A percentile compares a stretch with the other conserved stretches of the same genome.
Evolutionary conservation across 2,329 filamentous ascomycete species (phyloP).

Genomic region (Niveomyces coronatus): DNA sequence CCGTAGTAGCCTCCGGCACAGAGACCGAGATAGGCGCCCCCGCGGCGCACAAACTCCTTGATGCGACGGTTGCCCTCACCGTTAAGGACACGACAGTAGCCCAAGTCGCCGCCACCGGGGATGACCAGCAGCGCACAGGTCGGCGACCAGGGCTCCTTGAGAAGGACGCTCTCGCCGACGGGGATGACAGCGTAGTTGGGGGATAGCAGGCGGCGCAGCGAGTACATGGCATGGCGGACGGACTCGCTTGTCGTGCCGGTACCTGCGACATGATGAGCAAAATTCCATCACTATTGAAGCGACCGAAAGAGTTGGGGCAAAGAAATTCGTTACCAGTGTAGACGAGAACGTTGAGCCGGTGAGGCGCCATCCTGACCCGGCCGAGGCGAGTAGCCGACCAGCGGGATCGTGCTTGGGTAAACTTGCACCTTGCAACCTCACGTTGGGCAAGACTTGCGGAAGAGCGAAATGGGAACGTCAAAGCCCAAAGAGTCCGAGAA

Average conservation of each 20-base stretch:
- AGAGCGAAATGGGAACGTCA: slow-evolving; percentile 4
- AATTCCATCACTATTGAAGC: too few species aligned
- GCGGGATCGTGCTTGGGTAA: slow-evolving; percentile 5
- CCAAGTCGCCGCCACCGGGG: slow-evolving; percentile 87
- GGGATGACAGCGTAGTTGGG: slow-evolving; percentile 90
- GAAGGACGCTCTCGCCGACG: slow-evolving; percentile 63
- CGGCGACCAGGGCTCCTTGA: slow-evolving; percentile 84
- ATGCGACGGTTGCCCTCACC: slow-evolving; percentile 81
- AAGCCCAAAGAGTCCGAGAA: not conserved
- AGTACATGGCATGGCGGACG: slow-evolving; percentile 79
- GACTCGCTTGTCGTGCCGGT: slow-evolving; percentile 80
- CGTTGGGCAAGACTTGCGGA: not conserved
- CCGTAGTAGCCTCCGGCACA: slow-evolving; percentile 96
- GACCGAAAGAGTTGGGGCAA: too few species aligned
- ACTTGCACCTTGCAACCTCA: slow-evolving; percentile 10
- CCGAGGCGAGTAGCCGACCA: slow-evolving; percentile 2
- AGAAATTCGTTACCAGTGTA: slow-evolving; percentile 58
- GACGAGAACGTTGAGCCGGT: slow-evolving; percentile 81
- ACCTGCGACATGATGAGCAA: too few species aligned
- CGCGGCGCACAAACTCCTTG: slow-evolving; percentile 71
- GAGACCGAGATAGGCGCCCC: slow-evolving; percentile 80
- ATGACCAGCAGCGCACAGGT: slow-evolving; percentile 85
- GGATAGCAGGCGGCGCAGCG: slow-evolving; percentile 74
- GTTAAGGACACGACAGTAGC: slow-evolving; percentile 81
- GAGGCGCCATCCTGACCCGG: slow-evolving; percentile 44